A percentile compares a stretch with the other conserved stretches of the same genome.
These are phyloP conservation scores for Pseudogymnoascus sp. DNA, from an alignment of 2,329 filamentous ascomycete genomes.

Conservation along the genomic window DNA sequence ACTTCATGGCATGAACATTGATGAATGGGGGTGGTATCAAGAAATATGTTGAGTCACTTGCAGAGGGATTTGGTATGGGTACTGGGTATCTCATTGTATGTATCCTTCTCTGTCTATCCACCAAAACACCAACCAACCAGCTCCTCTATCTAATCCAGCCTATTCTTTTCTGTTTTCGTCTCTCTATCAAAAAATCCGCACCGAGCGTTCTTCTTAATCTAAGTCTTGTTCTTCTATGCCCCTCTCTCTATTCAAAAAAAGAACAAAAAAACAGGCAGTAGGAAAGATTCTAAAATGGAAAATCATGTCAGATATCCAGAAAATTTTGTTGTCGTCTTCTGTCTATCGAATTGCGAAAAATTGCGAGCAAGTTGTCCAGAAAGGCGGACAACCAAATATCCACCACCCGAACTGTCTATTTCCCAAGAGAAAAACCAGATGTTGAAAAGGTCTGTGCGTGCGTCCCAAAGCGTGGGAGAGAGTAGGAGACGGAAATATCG, in stretches of 20 bases:
- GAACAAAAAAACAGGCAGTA: neutral
- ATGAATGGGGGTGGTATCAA: neutral
- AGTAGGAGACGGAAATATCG: neutral
- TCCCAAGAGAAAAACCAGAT: neutral
- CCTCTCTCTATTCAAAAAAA: neutral
- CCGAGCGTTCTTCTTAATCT: neutral
- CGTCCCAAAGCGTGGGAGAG: neutral
- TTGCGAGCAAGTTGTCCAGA: neutral
- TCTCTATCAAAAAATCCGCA: neutral
- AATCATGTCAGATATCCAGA: neutral
- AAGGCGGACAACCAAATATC: neutral
- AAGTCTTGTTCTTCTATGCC: neutral
- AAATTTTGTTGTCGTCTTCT: neutral
- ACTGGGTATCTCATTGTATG: conserved; percentile 6
- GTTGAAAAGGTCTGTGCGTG: neutral
- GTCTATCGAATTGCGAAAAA: neutral
- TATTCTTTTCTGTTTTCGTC: neutral
- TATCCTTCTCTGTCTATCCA: neutral
- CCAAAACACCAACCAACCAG: neutral
- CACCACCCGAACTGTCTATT: neutral
- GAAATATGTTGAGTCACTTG: neutral
- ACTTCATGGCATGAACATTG: neutral
- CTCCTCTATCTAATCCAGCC: neutral
- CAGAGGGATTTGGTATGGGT: neutral
- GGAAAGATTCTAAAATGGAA: neutral